Conservation (phyloP, 139 green algal species). For the Picochlorum sp. region DNA sequence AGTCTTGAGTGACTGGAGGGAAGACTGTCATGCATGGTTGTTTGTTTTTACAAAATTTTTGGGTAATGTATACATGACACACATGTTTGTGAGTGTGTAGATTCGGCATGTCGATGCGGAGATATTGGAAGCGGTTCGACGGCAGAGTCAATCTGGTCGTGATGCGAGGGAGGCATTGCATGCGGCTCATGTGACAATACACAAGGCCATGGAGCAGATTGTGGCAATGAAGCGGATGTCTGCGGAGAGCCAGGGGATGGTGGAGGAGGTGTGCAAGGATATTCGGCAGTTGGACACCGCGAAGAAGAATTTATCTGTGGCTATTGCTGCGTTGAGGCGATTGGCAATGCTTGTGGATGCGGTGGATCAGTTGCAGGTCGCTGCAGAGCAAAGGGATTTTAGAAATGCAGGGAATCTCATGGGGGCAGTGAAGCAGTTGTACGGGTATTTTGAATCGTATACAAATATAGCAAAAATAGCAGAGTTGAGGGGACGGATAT, state of each 20-base stretch:
- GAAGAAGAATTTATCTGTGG: slow-evolving; percentile 90
- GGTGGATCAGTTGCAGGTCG: slow-evolving; percentile 55
- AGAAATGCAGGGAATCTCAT: slow-evolving; percentile 82
- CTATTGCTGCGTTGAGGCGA: slow-evolving; percentile 87
- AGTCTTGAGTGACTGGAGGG: not conserved
- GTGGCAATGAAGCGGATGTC: slow-evolving; percentile 83
- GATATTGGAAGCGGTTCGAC: slow-evolving; percentile 78
- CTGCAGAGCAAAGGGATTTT: slow-evolving; percentile 69
- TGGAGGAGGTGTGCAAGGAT: slow-evolving; percentile 96
- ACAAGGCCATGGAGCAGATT: slow-evolving; percentile 71
- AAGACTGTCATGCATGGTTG: no score
- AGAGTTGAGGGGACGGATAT: slow-evolving; percentile 57
- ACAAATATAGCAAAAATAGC: slow-evolving; percentile 74
- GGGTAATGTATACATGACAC: not conserved
- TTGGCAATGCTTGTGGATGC: slow-evolving; percentile 89
- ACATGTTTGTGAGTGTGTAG: slow-evolving; percentile 28
- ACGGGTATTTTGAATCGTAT: slow-evolving; percentile 84
- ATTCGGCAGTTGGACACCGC: slow-evolving; percentile 94
- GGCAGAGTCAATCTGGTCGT: slow-evolving; percentile 63
- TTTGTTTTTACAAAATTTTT: no score
- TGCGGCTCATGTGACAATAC: slow-evolving; percentile 53
- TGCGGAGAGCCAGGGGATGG: slow-evolving; percentile 85
- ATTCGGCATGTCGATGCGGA: slow-evolving; percentile 81
- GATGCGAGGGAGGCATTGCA: slow-evolving; percentile 57
- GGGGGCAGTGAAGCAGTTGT: slow-evolving; percentile 87